Evolutionary conservation across 345 rosid genomes (phyloP).

Genomic region (Limnanthes douglasii): DNA sequence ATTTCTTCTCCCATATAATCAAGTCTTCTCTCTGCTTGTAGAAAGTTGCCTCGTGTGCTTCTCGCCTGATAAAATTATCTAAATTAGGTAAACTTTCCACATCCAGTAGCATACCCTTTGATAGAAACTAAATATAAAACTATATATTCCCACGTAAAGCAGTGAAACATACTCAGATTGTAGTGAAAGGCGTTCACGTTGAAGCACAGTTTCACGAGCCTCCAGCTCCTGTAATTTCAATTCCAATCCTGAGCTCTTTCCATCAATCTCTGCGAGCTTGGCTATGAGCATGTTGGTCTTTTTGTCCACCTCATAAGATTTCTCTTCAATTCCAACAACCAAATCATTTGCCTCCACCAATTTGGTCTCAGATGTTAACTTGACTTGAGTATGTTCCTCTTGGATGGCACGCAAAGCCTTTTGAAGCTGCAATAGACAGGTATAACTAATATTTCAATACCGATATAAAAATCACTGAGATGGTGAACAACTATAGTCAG

Average conservation of each 20-base stretch:
- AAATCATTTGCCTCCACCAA: slow-evolving; percentile 50
- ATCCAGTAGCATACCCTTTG: too few relatives aligned
- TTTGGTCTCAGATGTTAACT: slow-evolving; percentile 45
- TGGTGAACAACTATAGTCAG: neutral
- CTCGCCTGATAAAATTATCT: slow-evolving; percentile 34
- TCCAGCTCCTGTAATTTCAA: slow-evolving; percentile 54
- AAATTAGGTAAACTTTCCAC: too few relatives aligned
- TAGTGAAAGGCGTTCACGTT: slow-evolving; percentile 50
- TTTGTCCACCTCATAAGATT: slow-evolving; percentile 39
- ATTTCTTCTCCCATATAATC: slow-evolving; percentile 58
- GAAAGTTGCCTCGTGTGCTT: slow-evolving; percentile 54
- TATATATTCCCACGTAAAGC: neutral
- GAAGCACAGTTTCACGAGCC: slow-evolving; percentile 44
- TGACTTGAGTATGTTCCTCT: slow-evolving; percentile 30
- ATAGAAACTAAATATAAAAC: too few relatives aligned
- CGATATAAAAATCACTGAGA: neutral
- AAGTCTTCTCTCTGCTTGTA: slow-evolving; percentile 64
- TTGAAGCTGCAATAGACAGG: slow-evolving; percentile 44
- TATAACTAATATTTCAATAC: slow-evolving; percentile 1
- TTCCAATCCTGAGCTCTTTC: slow-evolving; percentile 54
- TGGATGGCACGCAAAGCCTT: slow-evolving; percentile 38
- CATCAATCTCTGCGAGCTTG: slow-evolving; percentile 47
- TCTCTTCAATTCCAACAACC: slow-evolving; percentile 39
- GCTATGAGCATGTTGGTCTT: slow-evolving; percentile 37
- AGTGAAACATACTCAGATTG: slow-evolving; percentile 38